Base-by-base conservation (phyloP, 163 green algal species). In the Botryococcus braunii region DNA sequence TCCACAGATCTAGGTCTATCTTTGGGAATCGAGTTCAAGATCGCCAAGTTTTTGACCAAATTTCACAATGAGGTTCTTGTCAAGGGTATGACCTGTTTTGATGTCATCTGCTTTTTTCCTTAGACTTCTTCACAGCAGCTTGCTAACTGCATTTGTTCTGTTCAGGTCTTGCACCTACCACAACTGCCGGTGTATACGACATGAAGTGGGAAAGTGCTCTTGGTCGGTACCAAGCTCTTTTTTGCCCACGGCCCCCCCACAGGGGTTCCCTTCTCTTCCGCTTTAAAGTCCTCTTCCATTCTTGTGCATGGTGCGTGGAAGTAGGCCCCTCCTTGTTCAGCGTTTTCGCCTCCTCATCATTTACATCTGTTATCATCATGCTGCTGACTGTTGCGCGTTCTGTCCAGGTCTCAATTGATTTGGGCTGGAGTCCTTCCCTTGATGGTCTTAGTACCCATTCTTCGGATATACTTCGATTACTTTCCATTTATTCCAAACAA, bases 401-500 rank as follows among this genome's bases (percentile, higher is more conserved):
- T n/a, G n/a, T n/a, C n/a, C n/a, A n/a, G n/a, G n/a, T n/a, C n/a
- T n/a, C n/a, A n/a, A n/a, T n/a, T n/a, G n/a, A n/a, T n/a, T n/a
- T n/a, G n/a, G n/a, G n/a, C n/a, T n/a, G n/a, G n/a, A n/a, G n/a
- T n/a, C n/a, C n/a, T n/a, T n/a, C n/a, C n/a, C n/a, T n/a, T n/a
- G n/a, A n/a, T n/a, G 21, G 21, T 68, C 38, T 23, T 35, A 6
- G 41, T 75, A 11, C 70, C 70, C 17, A 32, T 71, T 32, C 63
- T 71, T 56, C 70, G 60, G 7, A 64, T 75, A 25, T 38, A 68
- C 21, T 75, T 71, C 47, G 46, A 62, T 36, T 43, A 71, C 7
- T 75, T 71, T 29, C 70, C 70, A n/a, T 63, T 71, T 17, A 56
- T 41, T 9, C 62, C 46, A 35, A 75, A 75, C 36, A 38, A 57